A percentile compares a stretch with the other conserved stretches of the same genome.
These are phyloP conservation scores for Annulohypoxylon stygium DNA, from an alignment of 495 filamentous ascomycete species.

Conservation along the genomic window DNA sequence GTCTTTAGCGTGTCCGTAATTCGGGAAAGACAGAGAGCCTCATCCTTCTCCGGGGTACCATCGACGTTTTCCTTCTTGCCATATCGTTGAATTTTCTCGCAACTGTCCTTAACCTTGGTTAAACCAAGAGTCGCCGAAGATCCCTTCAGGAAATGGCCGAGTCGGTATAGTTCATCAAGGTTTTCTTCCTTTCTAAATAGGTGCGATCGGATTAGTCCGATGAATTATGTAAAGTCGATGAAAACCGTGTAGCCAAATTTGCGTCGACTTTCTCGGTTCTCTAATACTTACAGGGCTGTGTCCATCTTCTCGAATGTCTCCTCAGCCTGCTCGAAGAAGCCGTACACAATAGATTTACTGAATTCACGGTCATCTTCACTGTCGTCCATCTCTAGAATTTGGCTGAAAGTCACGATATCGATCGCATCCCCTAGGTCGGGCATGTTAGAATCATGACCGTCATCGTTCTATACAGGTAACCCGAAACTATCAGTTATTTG, in stretches of 20 bases:
- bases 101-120: conserved; percentile 90
- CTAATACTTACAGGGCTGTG: conserved; percentile 73
- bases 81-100: conserved; percentile 96
- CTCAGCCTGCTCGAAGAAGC: conserved; percentile 93
- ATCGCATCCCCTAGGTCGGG: conserved; percentile 74
- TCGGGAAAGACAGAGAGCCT: conserved; percentile 72
- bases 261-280: conserved; percentile 8
- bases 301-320: conserved; percentile 91
- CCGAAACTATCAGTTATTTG: conserved; percentile 21
- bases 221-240: neutral
- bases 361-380: conserved; percentile 81
- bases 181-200: conserved; percentile 70
- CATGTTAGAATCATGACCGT: conserved; percentile 47
- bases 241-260: neutral
- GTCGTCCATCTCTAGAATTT: conserved; percentile 98
- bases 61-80: conserved; percentile 83
- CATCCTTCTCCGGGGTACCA: conserved; percentile 74
- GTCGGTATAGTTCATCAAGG: conserved; percentile 77
- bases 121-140: conserved; percentile 97
- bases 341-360: conserved; percentile 86
- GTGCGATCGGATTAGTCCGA: conserved; percentile 31
- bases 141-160: conserved; percentile 97
- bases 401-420: conserved; percentile 84
- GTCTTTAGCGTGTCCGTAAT: conserved; percentile 76
- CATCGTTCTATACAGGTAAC: conserved; percentile 42